Conservation (phyloP, 495 filamentous ascomycete species). For the Podospora bellae-mahoneyi region DNA sequence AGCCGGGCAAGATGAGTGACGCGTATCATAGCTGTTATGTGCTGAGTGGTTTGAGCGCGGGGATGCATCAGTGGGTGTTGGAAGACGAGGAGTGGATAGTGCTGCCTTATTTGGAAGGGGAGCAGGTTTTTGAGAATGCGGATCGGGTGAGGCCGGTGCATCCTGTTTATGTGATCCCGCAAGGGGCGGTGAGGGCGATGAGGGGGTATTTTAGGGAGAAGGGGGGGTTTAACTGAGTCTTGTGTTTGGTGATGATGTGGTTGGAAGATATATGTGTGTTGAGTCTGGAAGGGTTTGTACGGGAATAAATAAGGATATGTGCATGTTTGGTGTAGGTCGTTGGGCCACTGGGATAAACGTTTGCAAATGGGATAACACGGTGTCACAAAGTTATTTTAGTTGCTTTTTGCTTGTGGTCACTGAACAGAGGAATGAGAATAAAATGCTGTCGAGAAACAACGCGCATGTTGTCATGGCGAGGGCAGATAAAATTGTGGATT, state of each 20-base stretch:
- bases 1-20: constrained; percentile 82
- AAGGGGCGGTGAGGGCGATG: constrained; percentile 60
- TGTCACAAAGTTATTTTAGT: too few relatives aligned
- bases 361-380: too few relatives aligned
- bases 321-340: not conserved
- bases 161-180: constrained; percentile 82
- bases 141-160: constrained; percentile 61
- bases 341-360: too few relatives aligned
- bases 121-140: constrained; percentile 49
- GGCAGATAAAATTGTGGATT: too few relatives aligned
- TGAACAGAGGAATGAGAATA: too few relatives aligned
- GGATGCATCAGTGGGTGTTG: constrained; percentile 72
- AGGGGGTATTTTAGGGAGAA: constrained; percentile 60
- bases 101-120: constrained; percentile 45
- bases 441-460: too few relatives aligned
- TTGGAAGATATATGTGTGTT: not conserved
- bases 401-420: too few relatives aligned
- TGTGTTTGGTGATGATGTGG: too few relatives aligned
- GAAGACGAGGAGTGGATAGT: constrained; percentile 54
- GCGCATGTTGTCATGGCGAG: too few relatives aligned
- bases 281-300: not conserved
- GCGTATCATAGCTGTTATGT: constrained; percentile 92
- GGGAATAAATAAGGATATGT: not conserved
- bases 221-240: constrained; percentile 39
- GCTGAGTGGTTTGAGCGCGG: constrained; percentile 76